A percentile compares a stretch with the other conserved stretches of the same genome.
These are phyloP conservation scores for Debaryomyces tyrocola DNA, from an alignment of 805 yeast genomes.

Conservation along the genomic window DNA sequence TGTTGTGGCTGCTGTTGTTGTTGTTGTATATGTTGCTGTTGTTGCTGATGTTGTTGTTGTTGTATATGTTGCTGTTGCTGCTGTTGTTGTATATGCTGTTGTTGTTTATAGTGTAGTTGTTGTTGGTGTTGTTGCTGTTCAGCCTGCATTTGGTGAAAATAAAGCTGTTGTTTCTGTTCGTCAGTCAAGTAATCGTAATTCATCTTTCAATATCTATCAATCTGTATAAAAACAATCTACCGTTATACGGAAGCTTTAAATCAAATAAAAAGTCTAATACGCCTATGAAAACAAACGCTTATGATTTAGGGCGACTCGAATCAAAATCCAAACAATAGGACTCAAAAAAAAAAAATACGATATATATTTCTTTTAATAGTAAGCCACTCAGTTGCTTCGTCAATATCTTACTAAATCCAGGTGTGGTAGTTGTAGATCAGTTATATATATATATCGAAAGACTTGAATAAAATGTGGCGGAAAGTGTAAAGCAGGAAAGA, in stretches of 20 bases:
- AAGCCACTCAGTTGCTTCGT: too few species aligned
- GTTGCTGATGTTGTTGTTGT: conserved; percentile 12
- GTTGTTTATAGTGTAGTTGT: conserved; percentile 10
- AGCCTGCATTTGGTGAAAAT: conserved; percentile 22
- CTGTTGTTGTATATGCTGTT: conserved; percentile 12
- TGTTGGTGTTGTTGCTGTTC: conserved; percentile 16
- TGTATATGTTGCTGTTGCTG: conserved; percentile 17
- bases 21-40: conserved; percentile 16
- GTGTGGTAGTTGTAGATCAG: too few species aligned
- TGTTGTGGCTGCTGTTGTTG: conserved; percentile 12
- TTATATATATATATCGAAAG: too few species aligned
- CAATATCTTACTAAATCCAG: too few species aligned
- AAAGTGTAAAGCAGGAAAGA: too few species aligned
- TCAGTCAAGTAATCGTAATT: conserved; percentile 29
- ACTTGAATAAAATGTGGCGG: too few species aligned
- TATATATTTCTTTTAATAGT: too few species aligned
- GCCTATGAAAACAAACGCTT: neutral
- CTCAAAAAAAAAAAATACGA: neutral
- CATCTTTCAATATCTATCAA: conserved; percentile 12
- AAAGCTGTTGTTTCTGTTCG: conserved; percentile 31
- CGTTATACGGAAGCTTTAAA: neutral
- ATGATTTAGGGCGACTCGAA: neutral
- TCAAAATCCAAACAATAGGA: neutral
- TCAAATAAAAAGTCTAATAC: neutral
- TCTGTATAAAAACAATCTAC: neutral